Conservation (phyloP, 306 rosid species). For the Vicia sativa region DNA sequence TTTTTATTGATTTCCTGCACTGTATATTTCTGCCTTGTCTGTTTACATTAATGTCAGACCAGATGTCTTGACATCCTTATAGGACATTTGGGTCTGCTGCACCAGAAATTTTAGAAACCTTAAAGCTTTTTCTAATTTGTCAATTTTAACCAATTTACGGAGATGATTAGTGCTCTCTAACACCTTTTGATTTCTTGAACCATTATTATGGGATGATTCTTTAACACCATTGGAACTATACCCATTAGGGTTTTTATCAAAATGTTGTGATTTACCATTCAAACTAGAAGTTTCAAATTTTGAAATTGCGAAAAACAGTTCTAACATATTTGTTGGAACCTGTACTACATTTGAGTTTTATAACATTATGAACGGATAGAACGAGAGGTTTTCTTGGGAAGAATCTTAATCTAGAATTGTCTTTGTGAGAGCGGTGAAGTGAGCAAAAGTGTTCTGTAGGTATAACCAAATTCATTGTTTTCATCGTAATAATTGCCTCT, state of each 20-base stretch:
- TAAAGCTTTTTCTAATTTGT: slow-evolving; percentile 72
- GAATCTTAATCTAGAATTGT: slow-evolving; percentile 24
- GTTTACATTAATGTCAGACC: too few species aligned
- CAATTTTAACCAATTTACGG: slow-evolving; percentile 60
- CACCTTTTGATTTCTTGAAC: slow-evolving; percentile 53
- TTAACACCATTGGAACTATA: slow-evolving; percentile 38
- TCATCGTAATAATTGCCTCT: too few species aligned
- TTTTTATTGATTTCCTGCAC: too few species aligned
- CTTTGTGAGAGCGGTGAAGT: slow-evolving; percentile 45
- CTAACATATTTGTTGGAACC: slow-evolving; percentile 28
- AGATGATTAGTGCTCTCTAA: slow-evolving; percentile 59
- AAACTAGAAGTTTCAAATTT: slow-evolving; percentile 52
- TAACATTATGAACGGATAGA: slow-evolving; percentile 32
- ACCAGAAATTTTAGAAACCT: slow-evolving; percentile 66
- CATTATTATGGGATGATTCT: slow-evolving; percentile 28
- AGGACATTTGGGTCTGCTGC: too few species aligned
- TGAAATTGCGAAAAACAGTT: slow-evolving; percentile 52
- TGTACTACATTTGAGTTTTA: slow-evolving; percentile 23
- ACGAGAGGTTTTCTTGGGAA: slow-evolving; percentile 36
- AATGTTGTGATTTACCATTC: slow-evolving; percentile 55
- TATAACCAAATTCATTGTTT: slow-evolving; percentile 31
- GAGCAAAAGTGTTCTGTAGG: slow-evolving; percentile 53
- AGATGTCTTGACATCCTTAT: too few species aligned
- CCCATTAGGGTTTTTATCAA: slow-evolving; percentile 38
- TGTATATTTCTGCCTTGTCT: too few species aligned